A percentile compares a stretch with the other conserved stretches of the same genome.
Conservation (phyloP, 2,329 filamentous ascomycete species). For the Hypoxylon sp. region DNA sequence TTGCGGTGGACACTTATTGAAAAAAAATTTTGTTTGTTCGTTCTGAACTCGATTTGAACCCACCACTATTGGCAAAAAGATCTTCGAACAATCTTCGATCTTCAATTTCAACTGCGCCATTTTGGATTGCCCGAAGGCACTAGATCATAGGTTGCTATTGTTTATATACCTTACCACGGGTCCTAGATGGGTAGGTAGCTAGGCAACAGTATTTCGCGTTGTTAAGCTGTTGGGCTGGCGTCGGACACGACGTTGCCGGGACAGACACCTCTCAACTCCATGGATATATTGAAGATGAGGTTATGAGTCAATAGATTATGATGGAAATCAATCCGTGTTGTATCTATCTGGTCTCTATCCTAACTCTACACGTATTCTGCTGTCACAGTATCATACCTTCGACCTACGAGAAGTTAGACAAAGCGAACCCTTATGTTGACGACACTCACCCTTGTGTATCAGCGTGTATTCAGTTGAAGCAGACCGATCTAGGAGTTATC, state of each 20-base stretch:
- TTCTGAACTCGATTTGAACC: not conserved
- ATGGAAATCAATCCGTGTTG: not conserved
- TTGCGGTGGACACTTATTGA: not conserved
- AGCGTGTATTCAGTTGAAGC: conserved; percentile 62
- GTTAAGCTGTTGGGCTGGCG: not conserved
- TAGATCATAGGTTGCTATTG: not conserved
- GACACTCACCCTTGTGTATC: conserved; percentile 58
- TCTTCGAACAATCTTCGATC: not conserved
- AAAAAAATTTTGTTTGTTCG: not conserved
- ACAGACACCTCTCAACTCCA: not conserved
- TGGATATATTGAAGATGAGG: not conserved
- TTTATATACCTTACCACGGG: conserved; percentile 2
- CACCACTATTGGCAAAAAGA: not conserved
- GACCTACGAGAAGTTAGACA: conserved; percentile 51
- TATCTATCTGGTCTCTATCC: not conserved
- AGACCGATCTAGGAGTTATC: conserved; percentile 53
- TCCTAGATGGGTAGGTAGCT: not conserved
- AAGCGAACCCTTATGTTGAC: no score
- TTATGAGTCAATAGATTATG: not conserved
- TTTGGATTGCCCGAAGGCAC: not conserved
- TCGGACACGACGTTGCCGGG: not conserved
- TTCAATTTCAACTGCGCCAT: not conserved
- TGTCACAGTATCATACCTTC: conserved; percentile 60
- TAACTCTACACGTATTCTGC: conserved; percentile 59
- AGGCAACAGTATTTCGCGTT: not conserved